Base-by-base conservation (phyloP, 768 basidiomycete species). In the Chlorophyllum brunneum region DNA sequence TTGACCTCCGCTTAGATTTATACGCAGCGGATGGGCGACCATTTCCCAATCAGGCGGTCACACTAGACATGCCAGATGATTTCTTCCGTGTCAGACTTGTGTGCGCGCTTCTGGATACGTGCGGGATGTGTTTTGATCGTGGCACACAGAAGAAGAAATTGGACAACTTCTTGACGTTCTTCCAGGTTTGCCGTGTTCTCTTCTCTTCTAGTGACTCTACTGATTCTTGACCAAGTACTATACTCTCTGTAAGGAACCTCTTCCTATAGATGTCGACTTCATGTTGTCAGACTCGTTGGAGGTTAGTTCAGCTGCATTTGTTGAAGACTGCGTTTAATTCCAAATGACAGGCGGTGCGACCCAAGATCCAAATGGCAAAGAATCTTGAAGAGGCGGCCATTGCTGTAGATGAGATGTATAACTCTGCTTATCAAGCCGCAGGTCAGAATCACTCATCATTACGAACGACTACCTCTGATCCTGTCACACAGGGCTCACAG, bases 211-310 rank as follows among this genome's bases (percentile, higher is more conserved):
- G 27, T 5, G 16, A 13, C 47, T 30, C n/a, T 55, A 16, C 20
- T 57, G 45, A 24, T 11, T 22, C 56, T 15, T 36, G 20, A 18
- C 34, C 24, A 54, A 86, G 82, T 86, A 94, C 54, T 99, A 98
- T 66, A 75, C 89, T 13, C 76, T 86, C n/a, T 91, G 89, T 73
- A 99, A 99, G 70, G 79, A 85, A 39, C 74, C 83, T 20, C 66
- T 95, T n/a, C 87, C 97, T 0, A 95, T 98, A 94, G 97, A 99
- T 56, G 88, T 97, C 9, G 95, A 97, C 48, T 99, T 98, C 69
- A 95, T 98, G 92, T 67, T 97, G 5, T 83, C 84, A 0, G 97
- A 99, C 66, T 97, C 95, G 1, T 68, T 99, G 7, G 95, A 98
- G 72, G 92, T 92, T 57, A 59, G 70, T 54, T 2, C 3, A 36